Evolutionary conservation across 2,329 filamentous ascomycete species (phyloP).

Genomic region (Coniochaeta ligniaria): DNA sequence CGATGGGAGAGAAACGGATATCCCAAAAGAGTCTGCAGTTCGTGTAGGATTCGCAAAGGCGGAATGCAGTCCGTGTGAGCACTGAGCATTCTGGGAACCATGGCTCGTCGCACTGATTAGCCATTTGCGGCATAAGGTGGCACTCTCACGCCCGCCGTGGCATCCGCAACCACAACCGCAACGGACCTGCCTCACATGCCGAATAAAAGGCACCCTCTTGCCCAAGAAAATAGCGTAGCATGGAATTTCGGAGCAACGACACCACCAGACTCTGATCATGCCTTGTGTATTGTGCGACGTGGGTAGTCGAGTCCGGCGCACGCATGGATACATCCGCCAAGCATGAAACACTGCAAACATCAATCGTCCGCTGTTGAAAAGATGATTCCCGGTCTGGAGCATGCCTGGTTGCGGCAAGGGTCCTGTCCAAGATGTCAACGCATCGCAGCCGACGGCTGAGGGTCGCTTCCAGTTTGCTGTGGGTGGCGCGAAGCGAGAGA

Average conservation of each 20-base stretch:
- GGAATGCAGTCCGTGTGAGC: background rate
- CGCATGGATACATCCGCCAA: background rate
- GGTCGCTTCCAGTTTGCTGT: background rate
- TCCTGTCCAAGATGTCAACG: background rate
- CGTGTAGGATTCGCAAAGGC: background rate
- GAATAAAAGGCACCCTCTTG: too few species aligned
- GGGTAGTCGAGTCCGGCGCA: background rate
- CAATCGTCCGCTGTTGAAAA: background rate
- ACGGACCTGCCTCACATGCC: too few species aligned
- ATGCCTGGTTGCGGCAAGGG: background rate
- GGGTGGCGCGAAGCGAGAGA: background rate
- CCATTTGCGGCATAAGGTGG: background rate
- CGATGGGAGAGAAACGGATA: background rate
- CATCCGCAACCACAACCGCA: background rate
- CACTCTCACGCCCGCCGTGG: background rate
- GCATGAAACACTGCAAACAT: background rate
- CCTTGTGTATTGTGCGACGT: background rate
- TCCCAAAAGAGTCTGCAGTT: background rate
- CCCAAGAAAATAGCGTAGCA: background rate
- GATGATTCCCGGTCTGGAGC: background rate
- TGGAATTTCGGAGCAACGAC: too few species aligned
- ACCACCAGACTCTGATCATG: background rate
- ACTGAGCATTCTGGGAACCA: background rate
- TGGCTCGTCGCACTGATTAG: background rate
- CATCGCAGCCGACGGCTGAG: background rate